Evolutionary conservation across 495 filamentous ascomycete species (phyloP).

Genomic region (Xylaria longipes): DNA sequence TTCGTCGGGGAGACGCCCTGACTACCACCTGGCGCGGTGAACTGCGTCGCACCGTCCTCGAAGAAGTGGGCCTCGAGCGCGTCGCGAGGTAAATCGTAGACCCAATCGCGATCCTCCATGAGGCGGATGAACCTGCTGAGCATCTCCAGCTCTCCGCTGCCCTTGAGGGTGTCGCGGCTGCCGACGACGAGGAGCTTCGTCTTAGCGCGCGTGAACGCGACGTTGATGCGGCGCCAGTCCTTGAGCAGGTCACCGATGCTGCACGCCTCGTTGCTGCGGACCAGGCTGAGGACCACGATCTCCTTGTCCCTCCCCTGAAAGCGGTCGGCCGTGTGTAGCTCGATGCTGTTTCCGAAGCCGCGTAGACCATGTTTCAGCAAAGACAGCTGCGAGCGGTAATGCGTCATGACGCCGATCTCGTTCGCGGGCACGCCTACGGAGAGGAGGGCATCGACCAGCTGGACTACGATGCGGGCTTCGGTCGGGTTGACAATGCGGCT

Average conservation of each 20-base stretch:
- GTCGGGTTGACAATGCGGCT: conserved; percentile 84
- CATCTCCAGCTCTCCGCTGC: conserved; percentile 71
- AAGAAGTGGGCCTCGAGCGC: conserved; percentile 74
- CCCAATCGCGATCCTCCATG: conserved; percentile 76
- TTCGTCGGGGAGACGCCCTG: conserved; percentile 24
- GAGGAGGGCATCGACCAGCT: conserved; percentile 81
- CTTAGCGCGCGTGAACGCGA: conserved; percentile 89
- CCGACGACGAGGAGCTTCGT: conserved; percentile 90
- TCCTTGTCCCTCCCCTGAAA: conserved; percentile 97
- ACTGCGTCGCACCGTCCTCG: conserved; percentile 56
- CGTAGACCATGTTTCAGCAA: conserved; percentile 55
- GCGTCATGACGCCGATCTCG: conserved; percentile 96
- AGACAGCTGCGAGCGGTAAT: conserved; percentile 89
- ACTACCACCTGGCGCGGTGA: conserved; percentile 29
- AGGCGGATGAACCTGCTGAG: conserved; percentile 75
- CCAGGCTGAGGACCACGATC: conserved; percentile 82
- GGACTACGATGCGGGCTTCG: conserved; percentile 75
- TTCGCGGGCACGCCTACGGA: conserved; percentile 72
- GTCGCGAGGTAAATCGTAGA: conserved; percentile 68
- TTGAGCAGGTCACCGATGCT: conserved; percentile 86
- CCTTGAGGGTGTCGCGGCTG: conserved; percentile 72
- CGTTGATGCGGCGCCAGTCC: conserved; percentile 93
- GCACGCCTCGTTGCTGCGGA: conserved; percentile 81
- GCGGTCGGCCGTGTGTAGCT: conserved; percentile 95
- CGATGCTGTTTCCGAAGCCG: conserved; percentile 59